A percentile compares a stretch with the other conserved stretches of the same genome.
These are phyloP conservation scores for Zygosaccharomyces gambellarensis DNA, from an alignment of 805 yeast species.

Conservation along the genomic window DNA sequence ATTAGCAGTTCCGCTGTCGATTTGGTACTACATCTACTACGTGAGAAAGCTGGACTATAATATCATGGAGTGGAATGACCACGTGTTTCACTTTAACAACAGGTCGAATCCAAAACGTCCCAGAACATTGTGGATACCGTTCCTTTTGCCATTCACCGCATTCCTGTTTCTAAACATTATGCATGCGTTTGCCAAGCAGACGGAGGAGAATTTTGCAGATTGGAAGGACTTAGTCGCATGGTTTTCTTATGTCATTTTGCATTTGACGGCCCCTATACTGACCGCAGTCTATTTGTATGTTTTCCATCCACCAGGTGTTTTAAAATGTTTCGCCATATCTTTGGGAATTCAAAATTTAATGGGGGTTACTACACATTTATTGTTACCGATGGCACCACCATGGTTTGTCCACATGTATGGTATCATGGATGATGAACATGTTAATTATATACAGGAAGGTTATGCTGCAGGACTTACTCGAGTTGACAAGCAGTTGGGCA, in stretches of 20 bases:
- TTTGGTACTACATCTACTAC: constrained; percentile 30
- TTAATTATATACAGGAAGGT: constrained; percentile 59
- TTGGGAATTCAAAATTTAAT: constrained; percentile 56
- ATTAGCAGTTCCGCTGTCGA: constrained; percentile 19
- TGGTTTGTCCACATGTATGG: constrained; percentile 66
- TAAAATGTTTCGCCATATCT: constrained; percentile 49
- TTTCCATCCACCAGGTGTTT: constrained; percentile 61
- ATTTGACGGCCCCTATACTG: constrained; percentile 55
- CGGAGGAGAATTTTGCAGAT: constrained; percentile 36
- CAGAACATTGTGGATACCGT: constrained; percentile 22
- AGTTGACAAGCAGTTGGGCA: constrained; percentile 59
- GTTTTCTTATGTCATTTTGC: constrained; percentile 58
- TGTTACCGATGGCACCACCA: constrained; percentile 70
- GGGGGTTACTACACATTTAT: constrained; percentile 56
- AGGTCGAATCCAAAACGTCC: constrained; percentile 18
- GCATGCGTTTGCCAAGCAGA: constrained; percentile 39
- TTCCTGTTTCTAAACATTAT: constrained; percentile 43
- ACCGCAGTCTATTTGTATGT: constrained; percentile 60
- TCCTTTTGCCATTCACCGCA: constrained; percentile 41
- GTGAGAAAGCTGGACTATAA: constrained; percentile 19
- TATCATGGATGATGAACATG: constrained; percentile 42
- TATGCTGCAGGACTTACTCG: constrained; percentile 68
- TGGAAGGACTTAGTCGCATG: constrained; percentile 54
- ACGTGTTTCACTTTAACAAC: constrained; percentile 19
- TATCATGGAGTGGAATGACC: constrained; percentile 25